A percentile compares a stretch with the other conserved stretches of the same genome.
phyloP scores from a whole-genome alignment of 1,139 yeast species.

The Pneumocystis sp. region DNA sequence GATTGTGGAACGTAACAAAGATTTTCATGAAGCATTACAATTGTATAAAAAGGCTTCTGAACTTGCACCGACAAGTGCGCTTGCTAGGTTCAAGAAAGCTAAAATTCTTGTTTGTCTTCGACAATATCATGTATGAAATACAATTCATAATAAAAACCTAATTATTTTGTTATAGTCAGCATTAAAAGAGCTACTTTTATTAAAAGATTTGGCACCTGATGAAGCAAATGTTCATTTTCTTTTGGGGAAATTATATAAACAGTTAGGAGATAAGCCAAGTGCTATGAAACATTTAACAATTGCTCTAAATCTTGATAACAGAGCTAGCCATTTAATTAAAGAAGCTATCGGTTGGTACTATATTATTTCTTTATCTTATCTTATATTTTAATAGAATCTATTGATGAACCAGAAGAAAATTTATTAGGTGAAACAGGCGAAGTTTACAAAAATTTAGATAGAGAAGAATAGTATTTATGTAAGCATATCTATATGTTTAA shows the following conservation, averaged over 20 bases:
- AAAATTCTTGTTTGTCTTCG: slow-evolving; percentile 62
- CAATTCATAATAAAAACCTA: neutral
- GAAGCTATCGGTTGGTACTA: slow-evolving; percentile 36
- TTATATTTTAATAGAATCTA: neutral
- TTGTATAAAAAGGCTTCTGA: slow-evolving; percentile 76
- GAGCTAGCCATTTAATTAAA: slow-evolving; percentile 72
- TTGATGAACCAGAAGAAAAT: slow-evolving; percentile 3
- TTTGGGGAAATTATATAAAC: slow-evolving; percentile 72
- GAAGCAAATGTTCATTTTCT: slow-evolving; percentile 88
- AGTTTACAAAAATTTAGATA: slow-evolving; percentile 1
- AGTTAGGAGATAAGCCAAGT: slow-evolving; percentile 53
- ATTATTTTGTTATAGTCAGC: slow-evolving; percentile 29
- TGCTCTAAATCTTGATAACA: slow-evolving; percentile 85
- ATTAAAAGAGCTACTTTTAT: slow-evolving; percentile 52
- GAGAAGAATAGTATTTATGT: neutral
- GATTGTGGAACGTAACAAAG: slow-evolving; percentile 57
- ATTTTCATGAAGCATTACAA: slow-evolving; percentile 55
- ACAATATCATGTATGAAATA: slow-evolving; percentile 28
- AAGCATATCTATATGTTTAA: neutral
- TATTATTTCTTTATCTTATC: slow-evolving; percentile 1
- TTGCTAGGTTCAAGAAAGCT: slow-evolving; percentile 82
- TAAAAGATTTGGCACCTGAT: slow-evolving; percentile 71
- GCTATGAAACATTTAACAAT: slow-evolving; percentile 80
- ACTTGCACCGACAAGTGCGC: slow-evolving; percentile 70
- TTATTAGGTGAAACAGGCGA: neutral